Conservation (phyloP, 1,284 basidiomycete species). For the Ceratobasidium papillatum region DNA sequence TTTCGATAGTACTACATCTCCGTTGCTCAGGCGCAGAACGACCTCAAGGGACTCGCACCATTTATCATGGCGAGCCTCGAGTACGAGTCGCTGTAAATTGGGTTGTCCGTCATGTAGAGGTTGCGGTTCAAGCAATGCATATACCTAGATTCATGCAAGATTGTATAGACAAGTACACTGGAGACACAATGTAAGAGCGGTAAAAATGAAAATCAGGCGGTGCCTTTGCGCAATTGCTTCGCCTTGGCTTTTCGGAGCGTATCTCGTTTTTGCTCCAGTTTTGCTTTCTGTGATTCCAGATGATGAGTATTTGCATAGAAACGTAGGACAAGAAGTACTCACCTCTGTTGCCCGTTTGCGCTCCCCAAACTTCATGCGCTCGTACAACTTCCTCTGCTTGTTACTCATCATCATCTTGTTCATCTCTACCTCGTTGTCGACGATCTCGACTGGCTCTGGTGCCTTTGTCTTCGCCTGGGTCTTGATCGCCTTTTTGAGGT, state of each 20-base stretch:
- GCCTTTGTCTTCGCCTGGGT: conserved; percentile 55
- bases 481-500: conserved; percentile 74
- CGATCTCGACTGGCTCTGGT: conserved; percentile 43
- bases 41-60: conserved; percentile 60
- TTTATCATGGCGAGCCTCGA: conserved; percentile 61
- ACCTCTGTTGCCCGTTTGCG: conserved; percentile 85
- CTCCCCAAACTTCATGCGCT: conserved; percentile 92
- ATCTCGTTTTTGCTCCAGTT: conserved; percentile 67
- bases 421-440: conserved; percentile 78
- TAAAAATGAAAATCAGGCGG: neutral
- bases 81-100: conserved; percentile 50
- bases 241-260: conserved; percentile 67
- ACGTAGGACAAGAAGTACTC: conserved; percentile 49
- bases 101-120: neutral
- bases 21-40: conserved; percentile 54
- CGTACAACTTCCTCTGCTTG: conserved; percentile 94
- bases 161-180: conserved; percentile 22
- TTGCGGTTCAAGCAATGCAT: conserved; percentile 4
- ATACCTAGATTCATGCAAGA: conserved; percentile 15
- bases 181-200: neutral
- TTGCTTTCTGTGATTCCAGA: conserved; percentile 60
- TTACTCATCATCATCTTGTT: conserved; percentile 99
- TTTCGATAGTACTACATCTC: conserved; percentile 36
- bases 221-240: conserved; percentile 50
- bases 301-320: neutral